Base-by-base conservation (phyloP, 2,329 filamentous ascomycete genomes). In the Emergomyces orientalis region DNA sequence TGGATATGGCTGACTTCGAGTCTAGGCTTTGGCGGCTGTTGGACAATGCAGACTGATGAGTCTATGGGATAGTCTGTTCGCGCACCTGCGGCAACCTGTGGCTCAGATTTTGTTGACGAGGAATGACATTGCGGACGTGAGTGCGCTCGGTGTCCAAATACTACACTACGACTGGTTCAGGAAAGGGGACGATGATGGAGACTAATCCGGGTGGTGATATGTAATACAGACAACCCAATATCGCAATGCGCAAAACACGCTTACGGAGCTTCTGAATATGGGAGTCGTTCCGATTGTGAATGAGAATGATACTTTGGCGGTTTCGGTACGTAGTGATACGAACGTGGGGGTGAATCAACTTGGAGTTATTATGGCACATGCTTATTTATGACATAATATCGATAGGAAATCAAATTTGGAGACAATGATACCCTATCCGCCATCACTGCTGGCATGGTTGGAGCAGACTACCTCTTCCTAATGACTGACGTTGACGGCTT, bases 401-500 rank as follows among this genome's bases (percentile, higher is more conserved):
- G 27, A 19, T 62, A 79, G 72, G 94, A 99, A 82, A 99, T 99
- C 79, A 97, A 97, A 80, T 99, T 99, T 73, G 94, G 94, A 68
- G 94, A 99, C 80, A 99, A 99, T 71, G 94, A 99, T 76, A 99
- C 94, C 1, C 81, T 99, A 56, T 96, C 91, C 14, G 94, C 94
- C 63, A 97, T 99, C 69, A 96, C 94, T 0, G 91, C 94, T 0
- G 94, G 89, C 68, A 97, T 97, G 91, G 90, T 97, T 25, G 91
- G 96, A 71, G 94, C 94, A 59, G 92, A 99, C 72, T 90, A 96
- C 70, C 82, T 99, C 11, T 99, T 99, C 77, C 83, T 99, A 66
- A 97, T 99, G 94, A 99, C 94, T 0, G 94, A 99, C 72, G 94
- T 99, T 57, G 94, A 99, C 74, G 97, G 93, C 73, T 81, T 99